Evolutionary conservation across 805 yeast genomes (phyloP), one percentile per base, ranked within the genome.

Genomic region (Ogataea chonburiensis): DNA sequence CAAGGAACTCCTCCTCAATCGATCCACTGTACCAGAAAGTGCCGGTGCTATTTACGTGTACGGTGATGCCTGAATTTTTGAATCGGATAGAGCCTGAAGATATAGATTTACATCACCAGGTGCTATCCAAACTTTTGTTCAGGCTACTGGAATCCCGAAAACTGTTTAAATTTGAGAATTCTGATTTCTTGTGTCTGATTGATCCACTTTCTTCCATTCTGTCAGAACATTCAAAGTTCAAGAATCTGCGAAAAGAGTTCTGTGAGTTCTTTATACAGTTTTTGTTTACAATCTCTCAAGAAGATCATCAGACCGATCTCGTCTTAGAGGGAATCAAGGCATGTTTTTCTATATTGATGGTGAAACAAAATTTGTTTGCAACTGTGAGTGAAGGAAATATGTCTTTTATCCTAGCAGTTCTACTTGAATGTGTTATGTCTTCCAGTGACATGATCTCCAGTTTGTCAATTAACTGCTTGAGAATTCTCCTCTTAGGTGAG

Each of bases 321-420:
- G n/a, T n/a, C n/a, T n/a, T n/a, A 3, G 33, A 33, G 4, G 28
- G 28, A 3, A 26, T 55, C 21, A 49, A 44, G 17, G 21, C 34
- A 12, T 58, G 57, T 27, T 53, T 52, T 19, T 49, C 58, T 10
- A 34, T 38, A 4, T 38, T 55, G 17, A 53, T 56, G 56, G 27
- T 47, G 21, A 42, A 49, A 14, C 45, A 48, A 17, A 17, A 16
- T 2, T 18, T 47, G 3, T 33, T 56, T 17, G 24, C 31, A 4
- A 29, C 34, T 4, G 21, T 48, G 7, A 30, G 31, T 11, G 38
- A 34, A 5, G 46, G 49, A 10, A 33, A 27, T 9, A 21, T 41
- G 11, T 22, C 42, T 2, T 25, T 40, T 7, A 22, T 54, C 7
- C 30, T 55, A 10, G 24, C 50, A 1, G 11, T 37, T 2, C 28